Conservation (phyloP, 140 eudicot species). For the Senecio squalidus region DNA sequence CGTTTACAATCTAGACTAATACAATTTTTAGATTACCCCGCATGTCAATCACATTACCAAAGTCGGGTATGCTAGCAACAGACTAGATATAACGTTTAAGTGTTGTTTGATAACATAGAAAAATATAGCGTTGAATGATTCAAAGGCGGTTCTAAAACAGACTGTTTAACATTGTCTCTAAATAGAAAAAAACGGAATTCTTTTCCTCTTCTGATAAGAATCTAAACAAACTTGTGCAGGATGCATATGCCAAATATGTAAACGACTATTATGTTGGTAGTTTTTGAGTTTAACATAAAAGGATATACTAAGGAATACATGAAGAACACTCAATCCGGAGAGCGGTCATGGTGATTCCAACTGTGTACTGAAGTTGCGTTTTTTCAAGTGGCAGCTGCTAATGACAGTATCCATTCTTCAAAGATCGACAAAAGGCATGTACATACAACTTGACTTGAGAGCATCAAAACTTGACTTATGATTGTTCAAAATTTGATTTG, state of each 20-base stretch:
- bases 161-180: no score
- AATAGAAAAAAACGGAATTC: no score
- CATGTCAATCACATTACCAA: no score
- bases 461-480: not conserved
- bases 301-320: constrained; percentile 62
- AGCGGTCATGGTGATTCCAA: constrained; percentile 98
- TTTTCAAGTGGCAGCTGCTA: constrained; percentile 88
- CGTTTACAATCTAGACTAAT: no score
- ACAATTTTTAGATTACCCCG: no score
- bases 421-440: constrained; percentile 56
- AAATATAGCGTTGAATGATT: no score
- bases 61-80: no score
- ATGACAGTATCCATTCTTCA: constrained; percentile 88
- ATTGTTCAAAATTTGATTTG: constrained; percentile 6
- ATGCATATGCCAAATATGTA: constrained; percentile 81
- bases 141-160: no score
- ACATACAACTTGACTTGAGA: not conserved
- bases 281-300: constrained; percentile 42
- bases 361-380: constrained; percentile 96
- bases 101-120: no score
- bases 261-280: constrained; percentile 47
- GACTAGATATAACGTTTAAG: no score
- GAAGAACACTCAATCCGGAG: constrained; percentile 48
- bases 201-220: not conserved
- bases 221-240: constrained; percentile 30